phyloP scores from a whole-genome alignment of 2,329 filamentous ascomycete species.

The Xylaria sp. region DNA sequence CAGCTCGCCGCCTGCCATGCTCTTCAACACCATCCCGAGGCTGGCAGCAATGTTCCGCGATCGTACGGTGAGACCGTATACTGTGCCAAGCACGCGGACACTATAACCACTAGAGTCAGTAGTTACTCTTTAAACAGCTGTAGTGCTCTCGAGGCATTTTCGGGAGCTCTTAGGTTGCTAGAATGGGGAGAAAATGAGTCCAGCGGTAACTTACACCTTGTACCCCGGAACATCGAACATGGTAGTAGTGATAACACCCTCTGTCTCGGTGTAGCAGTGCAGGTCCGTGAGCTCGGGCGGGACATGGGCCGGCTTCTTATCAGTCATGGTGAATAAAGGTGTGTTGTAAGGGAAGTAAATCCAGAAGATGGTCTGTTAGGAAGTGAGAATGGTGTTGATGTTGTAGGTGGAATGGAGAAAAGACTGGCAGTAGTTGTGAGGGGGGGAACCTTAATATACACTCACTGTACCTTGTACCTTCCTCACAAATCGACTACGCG shows the following conservation, averaged over 20 bases:
- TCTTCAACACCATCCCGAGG: conserved; percentile 67
- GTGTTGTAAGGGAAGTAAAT: neutral
- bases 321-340: conserved; percentile 19
- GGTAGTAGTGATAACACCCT: conserved; percentile 70
- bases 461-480: no score
- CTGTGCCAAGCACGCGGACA: conserved; percentile 66
- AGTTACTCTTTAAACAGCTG: no score
- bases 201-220: conserved; percentile 52
- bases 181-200: no score
- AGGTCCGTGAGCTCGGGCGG: conserved; percentile 59
- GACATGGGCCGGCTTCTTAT: conserved; percentile 49
- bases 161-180: no score
- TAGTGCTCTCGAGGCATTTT: no score
- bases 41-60: conserved; percentile 69
- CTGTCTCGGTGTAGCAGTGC: conserved; percentile 70
- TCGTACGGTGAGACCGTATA: conserved; percentile 67
- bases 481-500: no score
- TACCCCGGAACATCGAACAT: conserved; percentile 73
- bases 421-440: no score
- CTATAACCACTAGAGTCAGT: no score
- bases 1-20: conserved; percentile 68
- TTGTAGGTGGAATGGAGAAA: no score
- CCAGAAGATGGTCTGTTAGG: neutral
- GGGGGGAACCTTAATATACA: no score
- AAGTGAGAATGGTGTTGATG: no score